Percentiles rank a stretch among this genome's conserved stretches.
phyloP scores from a whole-genome alignment of 352 stramenopile species.

The Pythium rhizo-oryzae region DNA sequence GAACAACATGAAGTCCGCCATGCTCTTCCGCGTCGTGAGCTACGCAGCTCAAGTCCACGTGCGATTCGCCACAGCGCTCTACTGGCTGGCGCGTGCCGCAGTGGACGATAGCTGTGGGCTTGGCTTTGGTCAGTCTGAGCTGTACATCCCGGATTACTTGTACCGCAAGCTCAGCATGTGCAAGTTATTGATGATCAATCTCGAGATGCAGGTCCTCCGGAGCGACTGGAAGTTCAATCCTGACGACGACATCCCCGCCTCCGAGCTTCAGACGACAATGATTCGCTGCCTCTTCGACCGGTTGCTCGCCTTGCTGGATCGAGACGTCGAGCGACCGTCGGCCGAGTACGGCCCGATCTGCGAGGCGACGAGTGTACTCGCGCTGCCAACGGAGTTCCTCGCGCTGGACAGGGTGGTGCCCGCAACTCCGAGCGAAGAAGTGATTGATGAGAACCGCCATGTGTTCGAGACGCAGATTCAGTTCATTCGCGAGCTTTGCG shows the following conservation, averaged over 20 bases:
- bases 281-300: slow-evolving; percentile 71
- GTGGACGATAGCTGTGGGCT: slow-evolving; percentile 82
- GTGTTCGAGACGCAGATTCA: slow-evolving; percentile 72
- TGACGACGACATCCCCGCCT: slow-evolving; percentile 69
- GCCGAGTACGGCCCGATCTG: slow-evolving; percentile 52
- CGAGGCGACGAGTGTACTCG: slow-evolving; percentile 45
- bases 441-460: slow-evolving; percentile 33
- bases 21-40: slow-evolving; percentile 75
- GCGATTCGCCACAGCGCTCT: slow-evolving; percentile 74
- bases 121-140: slow-evolving; percentile 78
- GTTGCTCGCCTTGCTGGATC: slow-evolving; percentile 46
- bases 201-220: slow-evolving; percentile 79
- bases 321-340: not conserved
- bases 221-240: slow-evolving; percentile 60
- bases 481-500: slow-evolving; percentile 76
- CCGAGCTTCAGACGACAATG: slow-evolving; percentile 56
- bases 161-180: slow-evolving; percentile 81
- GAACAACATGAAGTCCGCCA: slow-evolving; percentile 75
- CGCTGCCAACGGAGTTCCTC: slow-evolving; percentile 55
- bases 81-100: slow-evolving; percentile 78
- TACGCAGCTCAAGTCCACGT: slow-evolving; percentile 77
- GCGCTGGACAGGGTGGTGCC: slow-evolving; percentile 34
- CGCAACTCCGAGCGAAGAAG: slow-evolving; percentile 16
- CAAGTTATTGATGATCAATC: slow-evolving; percentile 81
- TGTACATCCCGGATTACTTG: slow-evolving; percentile 76